Evolutionary conservation across 768 basidiomycete genomes (phyloP), one percentile per base, ranked within the genome.

Genomic region (Cubamyces lactineus): DNA sequence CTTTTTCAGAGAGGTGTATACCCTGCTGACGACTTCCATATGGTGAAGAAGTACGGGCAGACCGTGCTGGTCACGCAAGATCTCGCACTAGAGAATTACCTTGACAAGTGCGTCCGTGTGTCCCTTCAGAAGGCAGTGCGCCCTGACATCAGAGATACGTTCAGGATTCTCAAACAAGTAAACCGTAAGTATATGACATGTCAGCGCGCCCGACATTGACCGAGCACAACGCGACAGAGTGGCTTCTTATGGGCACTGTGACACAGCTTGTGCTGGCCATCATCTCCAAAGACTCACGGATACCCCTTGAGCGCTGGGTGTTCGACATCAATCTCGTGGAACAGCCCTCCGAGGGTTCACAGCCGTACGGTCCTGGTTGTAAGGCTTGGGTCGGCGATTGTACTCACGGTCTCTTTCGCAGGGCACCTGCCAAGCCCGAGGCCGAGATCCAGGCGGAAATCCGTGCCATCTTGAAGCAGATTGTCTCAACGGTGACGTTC

Each of bases 41-140:
- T 97, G 93, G 96, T 99, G 62, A 99, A 98, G 76, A 99, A 98
- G 74, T 99, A 98, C 67, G 96, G 97, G 0, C 88, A 98, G 71
- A 95, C 94, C 0, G 92, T 99, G 54, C 82, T 98, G 24, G 90
- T 98, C 7, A 97, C 96, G 0, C 91, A 95, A 66, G 96, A 99
- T 67, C 86, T 95, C 49, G 90, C 91, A 3, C 78, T 99, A 50
- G 94, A 98, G 72, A 92, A 89, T 71, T 98, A 99, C 71, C 83
- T 98, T n/a, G 87, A 91, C 57, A 85, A 85, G 91, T 90, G 67
- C 28, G 74, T 67, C 19, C 15, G 16, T 24, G 30, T 46, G 43
- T 49, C 41, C 59, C 51, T 9, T 62, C 24, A 56, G 46, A 43
- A 55, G 51, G 51, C 24, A 30, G 17, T 45, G 24, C 47, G 15